Conservation (phyloP, 352 stramenopile genomes). For the Pythium dissimile region DNA sequence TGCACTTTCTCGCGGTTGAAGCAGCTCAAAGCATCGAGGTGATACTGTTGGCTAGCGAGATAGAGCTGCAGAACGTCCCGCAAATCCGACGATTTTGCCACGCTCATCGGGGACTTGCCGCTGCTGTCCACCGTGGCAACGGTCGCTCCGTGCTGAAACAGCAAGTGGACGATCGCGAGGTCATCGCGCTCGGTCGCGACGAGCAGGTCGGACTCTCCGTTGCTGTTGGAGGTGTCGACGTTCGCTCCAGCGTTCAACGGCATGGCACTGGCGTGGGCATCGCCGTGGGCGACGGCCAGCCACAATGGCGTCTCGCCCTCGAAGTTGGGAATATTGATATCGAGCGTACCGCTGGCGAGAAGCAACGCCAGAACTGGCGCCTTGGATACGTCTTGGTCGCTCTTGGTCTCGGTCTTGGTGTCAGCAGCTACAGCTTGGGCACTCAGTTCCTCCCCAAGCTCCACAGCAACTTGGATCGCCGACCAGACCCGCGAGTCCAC, state of each 20-base stretch:
- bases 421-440: too few relatives aligned
- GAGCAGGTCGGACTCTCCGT: neutral
- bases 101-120: neutral
- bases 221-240: neutral
- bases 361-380: slow-evolving; percentile 5
- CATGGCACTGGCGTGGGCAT: neutral
- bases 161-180: neutral
- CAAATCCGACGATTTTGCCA: neutral
- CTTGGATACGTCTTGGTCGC: too few relatives aligned
- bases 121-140: neutral
- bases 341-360: neutral
- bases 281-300: neutral
- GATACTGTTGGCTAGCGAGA: slow-evolving; percentile 12
- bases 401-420: too few relatives aligned
- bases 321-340: neutral
- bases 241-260: neutral
- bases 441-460: too few relatives aligned
- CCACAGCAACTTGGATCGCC: too few relatives aligned
- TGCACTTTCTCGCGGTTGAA: neutral
- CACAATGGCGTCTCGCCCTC: neutral
- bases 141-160: neutral
- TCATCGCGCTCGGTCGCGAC: neutral
- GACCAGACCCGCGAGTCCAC: too few relatives aligned
- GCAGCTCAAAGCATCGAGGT: too few relatives aligned
- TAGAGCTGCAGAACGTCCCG: neutral